Conservation (phyloP, 352 stramenopile genomes). For the Plasmopara halstedii region DNA sequence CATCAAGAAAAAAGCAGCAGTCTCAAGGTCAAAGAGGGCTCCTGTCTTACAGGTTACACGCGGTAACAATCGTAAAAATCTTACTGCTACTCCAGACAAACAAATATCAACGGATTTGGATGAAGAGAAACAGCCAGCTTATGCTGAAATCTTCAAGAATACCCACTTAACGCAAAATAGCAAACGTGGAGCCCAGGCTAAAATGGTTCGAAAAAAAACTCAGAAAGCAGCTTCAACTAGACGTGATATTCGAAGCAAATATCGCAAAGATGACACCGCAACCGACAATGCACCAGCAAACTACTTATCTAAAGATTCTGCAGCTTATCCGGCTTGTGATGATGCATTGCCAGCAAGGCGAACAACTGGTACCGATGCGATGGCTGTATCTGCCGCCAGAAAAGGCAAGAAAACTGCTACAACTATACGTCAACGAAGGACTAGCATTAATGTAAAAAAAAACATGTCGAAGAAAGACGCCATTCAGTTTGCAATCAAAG, state of each 20-base stretch:
- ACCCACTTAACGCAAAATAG: neutral
- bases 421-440: neutral
- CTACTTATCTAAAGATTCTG: neutral
- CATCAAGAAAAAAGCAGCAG: too few species aligned
- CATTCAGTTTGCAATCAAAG: neutral
- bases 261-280: neutral
- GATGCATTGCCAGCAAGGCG: neutral
- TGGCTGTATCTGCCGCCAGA: slow-evolving; percentile 3
- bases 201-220: neutral
- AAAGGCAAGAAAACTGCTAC: slow-evolving; percentile 17
- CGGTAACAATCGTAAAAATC: too few species aligned
- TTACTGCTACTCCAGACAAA: too few species aligned
- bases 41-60: too few species aligned
- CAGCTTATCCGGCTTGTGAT: neutral
- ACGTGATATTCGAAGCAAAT: neutral
- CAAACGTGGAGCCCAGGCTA: neutral
- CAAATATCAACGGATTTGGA: too few species aligned
- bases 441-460: neutral
- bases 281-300: neutral
- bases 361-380: neutral
- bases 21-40: too few species aligned
- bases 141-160: neutral
- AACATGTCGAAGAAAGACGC: neutral
- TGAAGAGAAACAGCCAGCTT: neutral
- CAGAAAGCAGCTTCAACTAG: slow-evolving; percentile 1